These are phyloP conservation scores for Sporothrix luriei DNA, from an alignment of 2,329 filamentous ascomycete species.

Conservation along the genomic window DNA sequence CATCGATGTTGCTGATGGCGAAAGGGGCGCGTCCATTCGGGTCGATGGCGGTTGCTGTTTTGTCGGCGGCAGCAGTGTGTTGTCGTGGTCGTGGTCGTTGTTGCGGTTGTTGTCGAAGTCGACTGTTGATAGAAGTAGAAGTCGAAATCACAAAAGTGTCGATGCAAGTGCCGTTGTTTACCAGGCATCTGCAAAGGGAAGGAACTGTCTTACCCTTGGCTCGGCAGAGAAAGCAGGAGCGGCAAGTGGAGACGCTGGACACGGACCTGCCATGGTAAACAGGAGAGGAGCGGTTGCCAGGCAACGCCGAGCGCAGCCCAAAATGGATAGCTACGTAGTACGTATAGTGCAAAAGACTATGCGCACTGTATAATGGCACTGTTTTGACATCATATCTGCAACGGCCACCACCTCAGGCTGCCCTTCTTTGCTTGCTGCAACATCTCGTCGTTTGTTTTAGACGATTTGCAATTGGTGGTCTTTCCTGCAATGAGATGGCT, in stretches of 20 bases:
- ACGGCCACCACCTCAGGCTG: background rate
- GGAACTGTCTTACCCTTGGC: constrained; percentile 24
- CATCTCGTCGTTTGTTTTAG: background rate
- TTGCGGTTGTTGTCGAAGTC: background rate
- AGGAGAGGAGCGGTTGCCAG: constrained; percentile 29
- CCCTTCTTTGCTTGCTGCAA: background rate
- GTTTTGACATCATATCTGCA: background rate
- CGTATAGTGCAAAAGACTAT: background rate
- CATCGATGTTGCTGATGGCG: constrained; percentile 4
- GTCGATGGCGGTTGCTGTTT: background rate
- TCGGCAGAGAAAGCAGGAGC: constrained; percentile 26
- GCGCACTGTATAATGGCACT: background rate
- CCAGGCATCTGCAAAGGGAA: background rate
- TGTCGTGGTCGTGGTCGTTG: constrained; percentile 21
- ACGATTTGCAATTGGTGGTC: background rate
- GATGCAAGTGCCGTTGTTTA: constrained; percentile 17
- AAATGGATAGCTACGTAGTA: background rate
- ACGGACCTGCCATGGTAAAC: constrained; percentile 30
- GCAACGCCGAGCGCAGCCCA: constrained; percentile 29
- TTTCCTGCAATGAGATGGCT: background rate
- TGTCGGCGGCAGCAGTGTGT: too few species aligned
- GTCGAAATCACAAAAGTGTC: constrained; percentile 10
- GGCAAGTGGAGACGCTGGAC: constrained; percentile 32
- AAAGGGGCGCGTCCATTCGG: background rate
- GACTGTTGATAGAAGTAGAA: background rate